phyloP scores from a whole-genome alignment of 495 filamentous ascomycete genomes.

The Melanomma pulvis-pyrius region DNA sequence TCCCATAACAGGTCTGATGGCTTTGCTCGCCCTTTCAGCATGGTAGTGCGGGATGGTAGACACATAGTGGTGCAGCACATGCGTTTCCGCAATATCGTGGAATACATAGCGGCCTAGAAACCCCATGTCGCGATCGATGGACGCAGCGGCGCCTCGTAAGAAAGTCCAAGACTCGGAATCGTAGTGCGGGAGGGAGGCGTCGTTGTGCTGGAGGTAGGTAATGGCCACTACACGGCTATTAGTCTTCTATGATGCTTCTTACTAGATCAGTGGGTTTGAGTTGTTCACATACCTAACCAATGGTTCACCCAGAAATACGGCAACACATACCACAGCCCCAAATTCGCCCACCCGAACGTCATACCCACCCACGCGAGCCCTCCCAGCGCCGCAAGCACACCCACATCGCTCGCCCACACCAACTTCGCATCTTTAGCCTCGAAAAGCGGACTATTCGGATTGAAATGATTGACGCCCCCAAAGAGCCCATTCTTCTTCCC shows the following conservation, averaged over 20 bases:
- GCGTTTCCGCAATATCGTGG: constrained; percentile 87
- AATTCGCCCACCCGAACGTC: constrained; percentile 80
- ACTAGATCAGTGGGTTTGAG: constrained; percentile 24
- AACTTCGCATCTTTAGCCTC: constrained; percentile 72
- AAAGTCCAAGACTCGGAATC: constrained; percentile 74
- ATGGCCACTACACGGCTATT: constrained; percentile 38
- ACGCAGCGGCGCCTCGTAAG: constrained; percentile 78
- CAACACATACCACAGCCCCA: constrained; percentile 98
- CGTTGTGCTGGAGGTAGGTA: constrained; percentile 89
- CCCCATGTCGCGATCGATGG: constrained; percentile 84
- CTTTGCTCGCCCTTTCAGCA: constrained; percentile 80
- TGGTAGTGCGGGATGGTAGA: constrained; percentile 85
- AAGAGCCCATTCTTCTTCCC: constrained; percentile 81
- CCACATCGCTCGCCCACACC: constrained; percentile 71
- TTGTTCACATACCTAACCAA: constrained; percentile 70
- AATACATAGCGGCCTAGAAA: constrained; percentile 81
- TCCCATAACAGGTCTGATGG: constrained; percentile 80
- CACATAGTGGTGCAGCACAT: constrained; percentile 86
- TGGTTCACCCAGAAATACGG: constrained; percentile 98
- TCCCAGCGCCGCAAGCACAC: constrained; percentile 36
- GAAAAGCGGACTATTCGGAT: constrained; percentile 80
- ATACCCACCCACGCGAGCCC: constrained; percentile 46
- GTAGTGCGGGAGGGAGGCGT: constrained; percentile 80
- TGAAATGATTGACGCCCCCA: constrained; percentile 86
- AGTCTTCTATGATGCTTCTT: too few relatives aligned